These are phyloP conservation scores for Saccharomyces hybrid DNA, from an alignment of 1,139 yeast species.

Conservation along the genomic window DNA sequence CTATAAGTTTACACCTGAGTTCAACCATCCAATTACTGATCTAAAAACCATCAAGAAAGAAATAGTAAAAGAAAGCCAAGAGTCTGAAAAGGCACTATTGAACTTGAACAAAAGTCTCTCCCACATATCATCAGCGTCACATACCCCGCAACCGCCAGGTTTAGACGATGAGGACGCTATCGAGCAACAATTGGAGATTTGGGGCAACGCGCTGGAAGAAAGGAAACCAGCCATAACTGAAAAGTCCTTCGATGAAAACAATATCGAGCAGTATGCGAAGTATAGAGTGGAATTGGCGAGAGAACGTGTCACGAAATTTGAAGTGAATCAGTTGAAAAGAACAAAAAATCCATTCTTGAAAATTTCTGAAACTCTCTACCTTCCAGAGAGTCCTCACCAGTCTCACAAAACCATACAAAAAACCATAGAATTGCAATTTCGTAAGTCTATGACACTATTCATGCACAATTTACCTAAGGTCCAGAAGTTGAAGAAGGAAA, in stretches of 20 bases:
- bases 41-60: conserved; percentile 63
- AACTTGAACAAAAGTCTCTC: conserved; percentile 33
- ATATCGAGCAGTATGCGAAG: conserved; percentile 47
- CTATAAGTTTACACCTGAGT: conserved; percentile 67
- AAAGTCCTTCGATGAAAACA: neutral
- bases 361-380: conserved; percentile 10
- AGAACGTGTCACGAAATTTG: conserved; percentile 29
- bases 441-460: neutral
- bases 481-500: conserved; percentile 8
- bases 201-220: neutral
- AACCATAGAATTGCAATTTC: conserved; percentile 5
- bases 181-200: neutral
- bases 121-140: neutral
- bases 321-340: conserved; percentile 23
- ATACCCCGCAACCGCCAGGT: neutral
- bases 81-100: conserved; percentile 72
- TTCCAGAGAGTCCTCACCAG: conserved; percentile 1
- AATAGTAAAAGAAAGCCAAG: conserved; percentile 69
- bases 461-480: conserved; percentile 8
- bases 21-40: conserved; percentile 56
- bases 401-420: conserved; percentile 8
- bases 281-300: conserved; percentile 36
- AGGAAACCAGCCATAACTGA: neutral
- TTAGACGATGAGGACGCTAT: neutral
- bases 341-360: conserved; percentile 26